Percentiles rank a stretch among this genome's conserved stretches.
phyloP scores from a whole-genome alignment of 495 filamentous ascomycete genomes.

The Coniosporium apollinis region DNA sequence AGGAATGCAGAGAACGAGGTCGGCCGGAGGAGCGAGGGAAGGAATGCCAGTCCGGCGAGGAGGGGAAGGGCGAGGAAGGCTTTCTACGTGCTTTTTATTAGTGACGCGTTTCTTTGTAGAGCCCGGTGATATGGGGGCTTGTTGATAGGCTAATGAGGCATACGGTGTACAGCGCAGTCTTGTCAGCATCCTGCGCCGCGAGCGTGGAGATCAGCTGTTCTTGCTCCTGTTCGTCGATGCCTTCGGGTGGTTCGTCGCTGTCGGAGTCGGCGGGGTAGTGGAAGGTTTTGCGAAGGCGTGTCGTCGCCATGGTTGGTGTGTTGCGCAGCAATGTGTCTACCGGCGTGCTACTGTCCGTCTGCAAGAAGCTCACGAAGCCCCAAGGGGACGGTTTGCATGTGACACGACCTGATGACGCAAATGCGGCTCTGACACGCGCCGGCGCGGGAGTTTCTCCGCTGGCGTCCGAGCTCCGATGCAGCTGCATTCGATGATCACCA shows the following conservation, averaged over 20 bases:
- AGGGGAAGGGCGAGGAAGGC: slow-evolving; percentile 42
- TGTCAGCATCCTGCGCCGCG: slow-evolving; percentile 34
- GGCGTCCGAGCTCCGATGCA: too few species aligned
- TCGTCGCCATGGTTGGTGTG: slow-evolving; percentile 7
- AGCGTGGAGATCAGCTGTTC: slow-evolving; percentile 48
- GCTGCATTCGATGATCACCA: too few species aligned
- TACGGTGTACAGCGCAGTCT: slow-evolving; percentile 44
- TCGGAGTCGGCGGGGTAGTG: slow-evolving; percentile 18
- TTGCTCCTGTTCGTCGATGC: slow-evolving; percentile 38
- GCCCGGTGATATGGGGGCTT: not conserved
- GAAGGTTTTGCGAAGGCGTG: slow-evolving; percentile 20
- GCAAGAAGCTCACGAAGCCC: too few species aligned
- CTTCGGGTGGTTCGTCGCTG: slow-evolving; percentile 15
- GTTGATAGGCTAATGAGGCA: not conserved
- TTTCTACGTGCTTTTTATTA: slow-evolving; percentile 19
- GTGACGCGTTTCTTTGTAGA: too few species aligned
- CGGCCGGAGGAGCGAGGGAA: slow-evolving; percentile 30
- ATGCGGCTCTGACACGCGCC: too few species aligned
- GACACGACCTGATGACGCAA: too few species aligned
- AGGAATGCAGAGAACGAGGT: too few species aligned
- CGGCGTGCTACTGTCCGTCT: too few species aligned
- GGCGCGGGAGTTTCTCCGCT: too few species aligned
- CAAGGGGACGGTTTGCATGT: too few species aligned
- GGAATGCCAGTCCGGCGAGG: slow-evolving; percentile 32
- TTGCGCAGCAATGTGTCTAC: too few species aligned